A percentile compares a stretch with the other conserved stretches of the same genome.
These are phyloP conservation scores for Lablab purpureus DNA, from an alignment of 306 rosid genomes.

Conservation along the genomic window DNA sequence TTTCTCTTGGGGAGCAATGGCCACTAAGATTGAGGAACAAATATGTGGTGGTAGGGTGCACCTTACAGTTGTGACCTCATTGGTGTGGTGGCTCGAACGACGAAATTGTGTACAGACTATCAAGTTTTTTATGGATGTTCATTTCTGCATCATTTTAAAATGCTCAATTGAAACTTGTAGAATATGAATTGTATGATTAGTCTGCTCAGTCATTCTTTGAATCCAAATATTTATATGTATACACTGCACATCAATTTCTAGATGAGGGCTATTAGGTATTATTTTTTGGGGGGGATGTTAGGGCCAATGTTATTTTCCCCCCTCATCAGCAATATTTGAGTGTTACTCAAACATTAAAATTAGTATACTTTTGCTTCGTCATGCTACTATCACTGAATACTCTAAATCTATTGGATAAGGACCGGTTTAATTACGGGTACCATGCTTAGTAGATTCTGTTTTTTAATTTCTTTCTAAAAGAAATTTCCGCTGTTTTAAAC, in stretches of 20 bases:
- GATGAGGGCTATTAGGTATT: too few relatives aligned
- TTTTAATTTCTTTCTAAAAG: neutral
- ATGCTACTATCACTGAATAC: neutral
- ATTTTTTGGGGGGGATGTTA: too few relatives aligned
- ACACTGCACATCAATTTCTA: conserved; percentile 1
- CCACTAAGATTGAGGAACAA: conserved; percentile 15
- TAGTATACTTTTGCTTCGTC: neutral
- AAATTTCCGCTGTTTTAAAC: neutral
- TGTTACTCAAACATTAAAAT: neutral
- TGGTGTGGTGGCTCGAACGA: neutral
- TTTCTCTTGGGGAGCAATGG: conserved; percentile 13
- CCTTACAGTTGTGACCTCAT: conserved; percentile 23
- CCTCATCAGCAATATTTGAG: neutral
- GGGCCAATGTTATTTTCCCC: neutral
- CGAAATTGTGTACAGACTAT: neutral
- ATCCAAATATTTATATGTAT: neutral
- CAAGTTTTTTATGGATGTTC: neutral
- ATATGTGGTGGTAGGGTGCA: conserved; percentile 26
- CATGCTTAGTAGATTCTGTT: neutral
- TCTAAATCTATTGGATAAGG: neutral
- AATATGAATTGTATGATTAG: conserved; percentile 4
- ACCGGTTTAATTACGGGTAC: neutral
- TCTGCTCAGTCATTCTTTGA: neutral
- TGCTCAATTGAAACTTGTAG: neutral
- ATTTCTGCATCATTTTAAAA: neutral